phyloP scores from a whole-genome alignment of 2,329 filamentous ascomycete genomes.

The Colletotrichum kahawae region DNA sequence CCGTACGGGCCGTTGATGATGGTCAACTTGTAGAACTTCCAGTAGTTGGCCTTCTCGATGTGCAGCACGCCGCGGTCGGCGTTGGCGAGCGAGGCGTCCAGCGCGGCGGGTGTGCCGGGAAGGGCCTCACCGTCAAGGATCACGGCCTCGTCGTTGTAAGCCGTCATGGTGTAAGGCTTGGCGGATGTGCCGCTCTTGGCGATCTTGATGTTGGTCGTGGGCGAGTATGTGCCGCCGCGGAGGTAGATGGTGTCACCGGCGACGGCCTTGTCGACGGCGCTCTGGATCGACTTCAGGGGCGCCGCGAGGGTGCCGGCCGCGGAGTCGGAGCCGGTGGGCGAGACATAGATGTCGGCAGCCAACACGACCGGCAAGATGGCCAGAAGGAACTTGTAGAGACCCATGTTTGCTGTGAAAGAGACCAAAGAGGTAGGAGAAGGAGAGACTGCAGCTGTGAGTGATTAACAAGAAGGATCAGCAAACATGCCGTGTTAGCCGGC shows the following conservation, averaged over 20 bases:
- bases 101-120: constrained; percentile 43
- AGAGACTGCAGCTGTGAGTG: not conserved
- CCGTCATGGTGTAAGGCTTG: constrained; percentile 44
- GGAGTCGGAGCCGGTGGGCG: constrained; percentile 44
- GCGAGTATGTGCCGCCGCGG: constrained; percentile 42
- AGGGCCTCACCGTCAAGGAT: constrained; percentile 49
- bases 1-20: constrained; percentile 43
- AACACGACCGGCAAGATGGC: constrained; percentile 16
- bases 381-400: constrained; percentile 19
- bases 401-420: constrained; percentile 1
- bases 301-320: constrained; percentile 40
- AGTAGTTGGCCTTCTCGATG: constrained; percentile 40
- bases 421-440: not conserved
- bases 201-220: constrained; percentile 52
- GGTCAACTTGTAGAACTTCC: constrained; percentile 43
- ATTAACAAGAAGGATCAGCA: not conserved
- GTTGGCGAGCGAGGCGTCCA: constrained; percentile 43
- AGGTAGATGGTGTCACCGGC: constrained; percentile 47
- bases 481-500: not conserved
- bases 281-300: constrained; percentile 51
- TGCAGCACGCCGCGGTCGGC: constrained; percentile 51
- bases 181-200: constrained; percentile 45
- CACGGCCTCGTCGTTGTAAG: constrained; percentile 48
- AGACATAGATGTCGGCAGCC: constrained; percentile 48
- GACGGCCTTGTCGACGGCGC: constrained; percentile 47